Conservation (phyloP, 202 grass and related monocot species). For the Hordeum pubiflorum region DNA sequence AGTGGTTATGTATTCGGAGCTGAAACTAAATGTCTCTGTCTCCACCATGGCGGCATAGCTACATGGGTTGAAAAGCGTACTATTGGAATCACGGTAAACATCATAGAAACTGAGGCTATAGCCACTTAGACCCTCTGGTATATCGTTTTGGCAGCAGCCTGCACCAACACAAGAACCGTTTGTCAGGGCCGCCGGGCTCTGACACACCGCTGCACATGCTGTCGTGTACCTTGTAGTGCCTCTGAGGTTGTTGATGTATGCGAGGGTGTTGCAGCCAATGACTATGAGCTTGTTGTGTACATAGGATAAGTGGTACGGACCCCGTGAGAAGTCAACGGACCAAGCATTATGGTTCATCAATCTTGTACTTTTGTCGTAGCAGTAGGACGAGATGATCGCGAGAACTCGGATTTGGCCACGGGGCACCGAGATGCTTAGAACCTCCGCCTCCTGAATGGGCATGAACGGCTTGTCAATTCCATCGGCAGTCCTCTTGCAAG, state of each 20-base stretch:
- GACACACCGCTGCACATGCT: no score
- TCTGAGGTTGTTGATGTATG: neutral
- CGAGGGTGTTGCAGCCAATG: conserved; percentile 31
- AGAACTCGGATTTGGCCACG: neutral
- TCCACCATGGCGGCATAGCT: no score
- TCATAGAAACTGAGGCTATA: no score
- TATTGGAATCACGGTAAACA: no score
- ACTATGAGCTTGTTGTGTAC: conserved; percentile 28
- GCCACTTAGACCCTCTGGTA: no score
- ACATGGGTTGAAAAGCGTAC: no score
- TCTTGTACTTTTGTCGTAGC: neutral
- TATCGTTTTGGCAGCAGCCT: no score
- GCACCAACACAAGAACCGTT: no score
- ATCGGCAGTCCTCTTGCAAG: neutral
- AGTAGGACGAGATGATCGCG: neutral
- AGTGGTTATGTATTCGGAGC: no score
- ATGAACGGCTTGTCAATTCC: neutral
- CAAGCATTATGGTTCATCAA: accelerated
- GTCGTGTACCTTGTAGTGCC: neutral
- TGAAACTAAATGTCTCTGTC: no score
- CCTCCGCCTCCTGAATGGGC: neutral
- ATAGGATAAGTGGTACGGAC: conserved; percentile 24
- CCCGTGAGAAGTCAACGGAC: neutral
- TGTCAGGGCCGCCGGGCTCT: no score
- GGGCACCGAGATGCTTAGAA: neutral